A percentile compares a stretch with the other conserved stretches of the same genome.
Conservation (phyloP, 108 stramenopile species). For the Stephanodiscus minutulus region DNA sequence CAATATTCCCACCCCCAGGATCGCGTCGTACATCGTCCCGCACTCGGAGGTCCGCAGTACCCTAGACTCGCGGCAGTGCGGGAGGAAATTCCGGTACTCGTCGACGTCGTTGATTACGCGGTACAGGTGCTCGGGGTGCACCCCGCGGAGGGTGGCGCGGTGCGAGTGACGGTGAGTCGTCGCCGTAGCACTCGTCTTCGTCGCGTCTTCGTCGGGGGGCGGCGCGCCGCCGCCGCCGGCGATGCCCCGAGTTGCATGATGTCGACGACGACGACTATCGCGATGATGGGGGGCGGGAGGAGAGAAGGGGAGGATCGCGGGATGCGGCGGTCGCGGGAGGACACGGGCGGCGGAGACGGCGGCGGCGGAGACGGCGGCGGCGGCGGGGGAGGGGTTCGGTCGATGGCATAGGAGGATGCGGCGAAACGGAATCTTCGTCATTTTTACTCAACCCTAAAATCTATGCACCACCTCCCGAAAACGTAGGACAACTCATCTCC, state of each 20-base stretch:
- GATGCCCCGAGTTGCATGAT: not conserved
- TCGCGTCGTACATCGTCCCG: slow-evolving; percentile 67
- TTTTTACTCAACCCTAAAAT: too few relatives aligned
- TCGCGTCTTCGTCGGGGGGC: too few relatives aligned
- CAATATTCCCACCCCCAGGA: slow-evolving; percentile 62
- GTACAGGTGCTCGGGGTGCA: slow-evolving; percentile 66
- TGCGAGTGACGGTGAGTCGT: slow-evolving; percentile 36
- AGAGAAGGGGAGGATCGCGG: too few relatives aligned
- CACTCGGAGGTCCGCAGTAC: slow-evolving; percentile 51
- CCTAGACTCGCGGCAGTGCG: slow-evolving; percentile 66
- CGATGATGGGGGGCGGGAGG: too few relatives aligned
- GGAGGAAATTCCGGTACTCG: slow-evolving; percentile 65
- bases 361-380: not conserved
- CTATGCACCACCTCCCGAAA: too few relatives aligned
- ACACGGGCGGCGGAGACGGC: too few relatives aligned
- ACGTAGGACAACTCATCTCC: too few relatives aligned
- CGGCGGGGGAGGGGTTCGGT: not conserved
- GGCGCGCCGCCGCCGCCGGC: not conserved
- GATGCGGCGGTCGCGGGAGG: too few relatives aligned
- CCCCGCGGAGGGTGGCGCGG: slow-evolving; percentile 39
- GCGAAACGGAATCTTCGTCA: not conserved
- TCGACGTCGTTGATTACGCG: slow-evolving; percentile 79
- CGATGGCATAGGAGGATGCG: not conserved
- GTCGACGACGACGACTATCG: not conserved
- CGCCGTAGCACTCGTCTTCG: not conserved